These are phyloP conservation scores for Cladophialophora immunda DNA, from an alignment of 2,329 filamentous ascomycete species.

Conservation along the genomic window DNA sequence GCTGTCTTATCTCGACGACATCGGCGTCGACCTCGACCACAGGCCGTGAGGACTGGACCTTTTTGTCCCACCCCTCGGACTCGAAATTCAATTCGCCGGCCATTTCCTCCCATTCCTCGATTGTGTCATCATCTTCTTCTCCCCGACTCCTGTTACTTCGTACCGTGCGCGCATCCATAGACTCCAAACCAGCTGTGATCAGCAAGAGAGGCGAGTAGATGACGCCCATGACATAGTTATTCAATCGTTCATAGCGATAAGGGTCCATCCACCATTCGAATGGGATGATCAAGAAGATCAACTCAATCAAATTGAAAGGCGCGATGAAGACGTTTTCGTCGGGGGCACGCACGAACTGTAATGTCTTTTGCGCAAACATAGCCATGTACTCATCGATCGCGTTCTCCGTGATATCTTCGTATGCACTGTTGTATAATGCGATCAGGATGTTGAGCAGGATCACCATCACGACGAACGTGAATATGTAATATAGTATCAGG, in stretches of 20 bases:
- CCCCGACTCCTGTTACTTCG: conserved; percentile 77
- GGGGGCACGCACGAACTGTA: conserved; percentile 94
- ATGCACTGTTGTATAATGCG: conserved; percentile 94
- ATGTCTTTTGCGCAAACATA: conserved; percentile 90
- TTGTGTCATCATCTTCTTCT: conserved; percentile 86
- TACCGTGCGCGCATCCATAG: conserved; percentile 71
- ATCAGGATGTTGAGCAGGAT: conserved; percentile 95
- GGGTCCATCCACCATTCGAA: conserved; percentile 97
- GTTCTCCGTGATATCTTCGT: conserved; percentile 92
- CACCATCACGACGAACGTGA: conserved; percentile 97
- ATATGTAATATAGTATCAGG: conserved; percentile 94
- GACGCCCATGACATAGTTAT: conserved; percentile 85
- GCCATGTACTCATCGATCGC: conserved; percentile 96
- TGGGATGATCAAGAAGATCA: conserved; percentile 77
- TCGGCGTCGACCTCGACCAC: conserved; percentile 83
- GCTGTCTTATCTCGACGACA: conserved; percentile 67
- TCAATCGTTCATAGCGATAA: conserved; percentile 76
- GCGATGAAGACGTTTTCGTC: conserved; percentile 99
- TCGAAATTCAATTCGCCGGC: conserved; percentile 77
- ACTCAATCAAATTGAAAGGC: conserved; percentile 92
- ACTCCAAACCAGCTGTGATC: conserved; percentile 77
- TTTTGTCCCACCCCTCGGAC: conserved; percentile 83
- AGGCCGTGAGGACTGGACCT: conserved; percentile 76
- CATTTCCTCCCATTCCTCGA: conserved; percentile 94
- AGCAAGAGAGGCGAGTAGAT: conserved; percentile 87